phyloP scores from a whole-genome alignment of 805 yeast genomes.

The Starmerella vaccinii region DNA sequence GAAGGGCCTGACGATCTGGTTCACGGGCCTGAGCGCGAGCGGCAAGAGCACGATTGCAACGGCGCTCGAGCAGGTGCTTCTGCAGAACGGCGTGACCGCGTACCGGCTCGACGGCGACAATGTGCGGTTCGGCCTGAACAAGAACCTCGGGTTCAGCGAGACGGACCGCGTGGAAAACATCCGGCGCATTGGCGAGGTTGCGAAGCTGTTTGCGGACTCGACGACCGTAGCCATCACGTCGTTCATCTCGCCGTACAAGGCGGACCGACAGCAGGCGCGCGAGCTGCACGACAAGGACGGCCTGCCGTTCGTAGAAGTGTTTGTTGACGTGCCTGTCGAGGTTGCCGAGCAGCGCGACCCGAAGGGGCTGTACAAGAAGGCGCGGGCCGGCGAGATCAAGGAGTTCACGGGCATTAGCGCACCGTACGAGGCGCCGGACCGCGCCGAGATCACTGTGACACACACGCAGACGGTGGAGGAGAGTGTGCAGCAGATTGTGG shows the following conservation, averaged over 20 bases:
- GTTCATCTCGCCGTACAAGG: slow-evolving; percentile 82
- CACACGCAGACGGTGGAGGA: slow-evolving; percentile 66
- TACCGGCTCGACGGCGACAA: slow-evolving; percentile 91
- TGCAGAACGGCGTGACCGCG: slow-evolving; percentile 58
- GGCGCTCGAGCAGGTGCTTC: slow-evolving; percentile 74
- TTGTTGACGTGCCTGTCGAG: slow-evolving; percentile 83
- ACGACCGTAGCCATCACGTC: slow-evolving; percentile 79
- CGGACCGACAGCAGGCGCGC: slow-evolving; percentile 78
- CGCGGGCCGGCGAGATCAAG: slow-evolving; percentile 86
- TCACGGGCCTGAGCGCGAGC: slow-evolving; percentile 89
- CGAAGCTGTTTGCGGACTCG: slow-evolving; percentile 90
- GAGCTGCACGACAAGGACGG: slow-evolving; percentile 65
- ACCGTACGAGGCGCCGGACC: slow-evolving; percentile 86
- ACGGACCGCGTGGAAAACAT: slow-evolving; percentile 89
- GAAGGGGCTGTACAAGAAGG: slow-evolving; percentile 92
- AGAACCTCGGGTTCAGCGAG: slow-evolving; percentile 88
- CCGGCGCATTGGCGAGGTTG: slow-evolving; percentile 88
- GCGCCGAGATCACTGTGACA: slow-evolving; percentile 76
- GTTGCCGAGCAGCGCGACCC: slow-evolving; percentile 97
- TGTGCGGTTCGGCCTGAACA: slow-evolving; percentile 86
- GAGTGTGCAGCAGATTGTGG: slow-evolving; percentile 61
- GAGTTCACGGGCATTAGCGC: slow-evolving; percentile 94
- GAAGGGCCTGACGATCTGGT: slow-evolving; percentile 85
- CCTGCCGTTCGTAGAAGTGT: slow-evolving; percentile 82
- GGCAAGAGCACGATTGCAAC: slow-evolving; percentile 94